A percentile compares a stretch with the other conserved stretches of the same genome.
Evolutionary conservation across 148 eudicot species (phyloP).

Genomic region (Limonium bicolor): DNA sequence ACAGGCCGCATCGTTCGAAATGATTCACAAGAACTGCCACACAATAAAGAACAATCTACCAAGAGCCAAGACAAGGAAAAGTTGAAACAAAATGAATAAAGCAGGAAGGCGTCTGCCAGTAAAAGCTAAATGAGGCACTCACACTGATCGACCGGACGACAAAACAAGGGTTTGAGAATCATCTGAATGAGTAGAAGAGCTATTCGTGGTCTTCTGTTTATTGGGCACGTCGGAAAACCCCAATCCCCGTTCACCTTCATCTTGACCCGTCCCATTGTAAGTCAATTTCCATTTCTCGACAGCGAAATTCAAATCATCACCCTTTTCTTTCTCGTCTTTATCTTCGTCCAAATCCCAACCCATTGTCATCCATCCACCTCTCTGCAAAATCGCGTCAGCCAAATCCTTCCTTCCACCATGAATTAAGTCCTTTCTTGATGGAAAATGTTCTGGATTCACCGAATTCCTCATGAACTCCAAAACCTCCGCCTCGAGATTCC

Average conservation of each 20-base stretch:
- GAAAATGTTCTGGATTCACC: slow-evolving; percentile 45
- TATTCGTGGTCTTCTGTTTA: not conserved
- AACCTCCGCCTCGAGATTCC: slow-evolving; percentile 45
- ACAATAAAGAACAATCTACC: not conserved
- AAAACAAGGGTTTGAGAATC: slow-evolving; percentile 18
- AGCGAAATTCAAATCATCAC: slow-evolving; percentile 5
- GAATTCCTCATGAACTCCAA: slow-evolving; percentile 66
- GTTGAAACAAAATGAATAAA: not conserved
- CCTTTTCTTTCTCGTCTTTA: slow-evolving; percentile 8
- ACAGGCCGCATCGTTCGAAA: too few species aligned
- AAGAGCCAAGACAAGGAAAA: not conserved
- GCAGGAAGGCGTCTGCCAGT: not conserved
- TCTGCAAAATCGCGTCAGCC: slow-evolving; percentile 37
- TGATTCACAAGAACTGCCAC: too few species aligned
- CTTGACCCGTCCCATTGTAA: not conserved
- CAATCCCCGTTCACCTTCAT: slow-evolving; percentile 3
- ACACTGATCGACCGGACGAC: slow-evolving; percentile 47
- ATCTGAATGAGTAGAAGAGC: slow-evolving; percentile 8
- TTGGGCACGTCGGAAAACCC: slow-evolving; percentile 8
- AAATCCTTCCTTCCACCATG: slow-evolving; percentile 63
- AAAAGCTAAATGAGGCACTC: slow-evolving; percentile 14
- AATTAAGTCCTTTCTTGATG: slow-evolving; percentile 38
- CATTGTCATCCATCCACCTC: slow-evolving; percentile 68
- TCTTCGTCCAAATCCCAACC: slow-evolving; percentile 48
- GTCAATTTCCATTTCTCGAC: not conserved